These are phyloP conservation scores for Cytospora chrysosperma DNA, from an alignment of 2,329 filamentous ascomycete genomes.

Conservation along the genomic window DNA sequence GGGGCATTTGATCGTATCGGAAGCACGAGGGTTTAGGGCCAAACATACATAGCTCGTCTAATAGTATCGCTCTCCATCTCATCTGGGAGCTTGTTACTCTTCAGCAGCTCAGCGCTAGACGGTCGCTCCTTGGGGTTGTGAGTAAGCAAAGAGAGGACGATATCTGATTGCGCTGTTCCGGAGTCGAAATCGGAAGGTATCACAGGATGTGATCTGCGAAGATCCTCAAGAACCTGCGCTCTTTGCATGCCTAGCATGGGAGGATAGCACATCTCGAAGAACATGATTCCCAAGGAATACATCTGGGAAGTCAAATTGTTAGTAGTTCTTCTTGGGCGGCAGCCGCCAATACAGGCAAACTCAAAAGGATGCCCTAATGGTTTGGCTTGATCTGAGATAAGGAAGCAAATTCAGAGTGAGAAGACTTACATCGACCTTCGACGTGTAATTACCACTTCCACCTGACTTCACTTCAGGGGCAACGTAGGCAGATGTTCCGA, in stretches of 20 bases:
- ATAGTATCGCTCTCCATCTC: conserved; percentile 93
- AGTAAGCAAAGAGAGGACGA: conserved; percentile 76
- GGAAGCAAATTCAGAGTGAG: background rate
- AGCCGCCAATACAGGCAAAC: background rate
- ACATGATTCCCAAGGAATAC: conserved; percentile 96
- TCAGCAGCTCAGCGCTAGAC: conserved; percentile 76
- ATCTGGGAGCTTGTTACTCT: conserved; percentile 82
- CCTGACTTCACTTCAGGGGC: conserved; percentile 85
- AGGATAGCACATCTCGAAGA: conserved; percentile 93
- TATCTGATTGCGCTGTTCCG: conserved; percentile 72
- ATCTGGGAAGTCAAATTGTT: conserved; percentile 53
- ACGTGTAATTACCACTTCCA: conserved; percentile 75
- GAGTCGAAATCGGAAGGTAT: conserved; percentile 73
- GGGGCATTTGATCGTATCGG: too few relatives aligned
- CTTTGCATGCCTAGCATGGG: conserved; percentile 64
- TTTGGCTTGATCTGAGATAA: background rate
- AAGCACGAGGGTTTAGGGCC: background rate
- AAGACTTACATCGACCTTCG: conserved; percentile 79
- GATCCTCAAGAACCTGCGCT: conserved; percentile 61
- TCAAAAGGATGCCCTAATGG: background rate
- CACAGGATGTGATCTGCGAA: conserved; percentile 65
- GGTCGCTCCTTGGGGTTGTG: conserved; percentile 82
- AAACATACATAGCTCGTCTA: conserved; percentile 63
- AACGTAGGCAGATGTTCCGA: conserved; percentile 84
- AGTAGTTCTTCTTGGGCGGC: conserved; percentile 8